Percentiles rank a stretch among this genome's conserved stretches.
Evolutionary conservation across 2,329 filamentous ascomycete species (phyloP).

Genomic region (Xylaria sp.): DNA sequence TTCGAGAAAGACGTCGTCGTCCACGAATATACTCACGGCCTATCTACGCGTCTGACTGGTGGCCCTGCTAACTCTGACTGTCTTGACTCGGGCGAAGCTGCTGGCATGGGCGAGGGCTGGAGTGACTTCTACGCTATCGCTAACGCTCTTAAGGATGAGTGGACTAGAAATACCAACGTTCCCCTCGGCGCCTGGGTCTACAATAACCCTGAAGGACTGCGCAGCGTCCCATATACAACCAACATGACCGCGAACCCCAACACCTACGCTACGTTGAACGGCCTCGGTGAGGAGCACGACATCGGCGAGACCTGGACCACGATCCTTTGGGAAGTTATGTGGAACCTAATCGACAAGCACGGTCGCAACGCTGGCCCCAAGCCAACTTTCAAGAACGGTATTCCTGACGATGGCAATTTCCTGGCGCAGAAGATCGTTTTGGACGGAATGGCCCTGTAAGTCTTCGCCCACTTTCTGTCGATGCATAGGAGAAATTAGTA

Average conservation of each 20-base stretch:
- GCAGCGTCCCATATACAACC: conserved; percentile 53
- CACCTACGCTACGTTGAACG: conserved; percentile 48
- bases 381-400: conserved; percentile 47
- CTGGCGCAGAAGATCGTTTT: conserved; percentile 55
- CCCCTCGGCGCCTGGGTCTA: conserved; percentile 52
- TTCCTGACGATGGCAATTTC: conserved; percentile 54
- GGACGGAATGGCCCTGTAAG: conserved; percentile 53
- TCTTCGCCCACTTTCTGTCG: background rate
- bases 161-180: conserved; percentile 52
- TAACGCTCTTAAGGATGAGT: conserved; percentile 50
- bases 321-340: conserved; percentile 57
- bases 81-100: conserved; percentile 47
- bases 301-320: conserved; percentile 56
- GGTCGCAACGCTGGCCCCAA: conserved; percentile 49
- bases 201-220: conserved; percentile 47
- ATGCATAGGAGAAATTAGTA: background rate
- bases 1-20: conserved; percentile 67
- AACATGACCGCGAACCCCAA: conserved; percentile 51
- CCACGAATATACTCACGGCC: conserved; percentile 62
- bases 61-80: conserved; percentile 60
- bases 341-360: conserved; percentile 57
- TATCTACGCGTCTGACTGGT: conserved; percentile 64
- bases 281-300: conserved; percentile 47
- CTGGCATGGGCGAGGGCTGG: conserved; percentile 59
- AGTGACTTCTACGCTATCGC: conserved; percentile 56